These are phyloP conservation scores for Isochrysis galbana DNA, from an alignment of 78 protist genomes.

Conservation along the genomic window DNA sequence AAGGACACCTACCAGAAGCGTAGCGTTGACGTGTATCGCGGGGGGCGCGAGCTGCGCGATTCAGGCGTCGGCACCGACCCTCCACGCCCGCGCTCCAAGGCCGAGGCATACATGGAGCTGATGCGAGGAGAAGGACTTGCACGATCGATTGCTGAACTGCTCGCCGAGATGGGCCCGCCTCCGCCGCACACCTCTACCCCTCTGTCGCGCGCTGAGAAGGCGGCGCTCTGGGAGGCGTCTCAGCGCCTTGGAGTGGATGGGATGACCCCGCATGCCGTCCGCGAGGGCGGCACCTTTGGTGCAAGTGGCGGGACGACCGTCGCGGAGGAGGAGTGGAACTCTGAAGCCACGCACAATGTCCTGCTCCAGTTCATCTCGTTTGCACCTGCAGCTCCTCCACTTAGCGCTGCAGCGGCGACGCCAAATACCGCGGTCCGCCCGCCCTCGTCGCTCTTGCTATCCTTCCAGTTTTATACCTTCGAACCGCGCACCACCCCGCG, in stretches of 20 bases:
- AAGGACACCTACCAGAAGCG: not conserved
- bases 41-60: not conserved
- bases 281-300: not conserved
- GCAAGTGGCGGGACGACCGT: not conserved
- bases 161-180: not conserved
- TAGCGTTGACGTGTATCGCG: not conserved
- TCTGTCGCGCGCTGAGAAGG: not conserved
- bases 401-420: not conserved
- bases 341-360: not conserved
- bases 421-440: not conserved
- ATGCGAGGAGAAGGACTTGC: not conserved
- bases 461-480: not conserved
- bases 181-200: not conserved
- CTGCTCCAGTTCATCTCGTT: slow-evolving; percentile 1
- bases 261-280: not conserved
- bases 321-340: not conserved
- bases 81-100: not conserved
- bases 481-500: slow-evolving; percentile 28
- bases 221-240: not conserved
- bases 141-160: not conserved
- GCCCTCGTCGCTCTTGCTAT: not conserved
- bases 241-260: not conserved
- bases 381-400: not conserved
- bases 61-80: not conserved
- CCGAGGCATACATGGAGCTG: not conserved